Evolutionary conservation across 768 basidiomycete genomes (phyloP).

Genomic region (Boletellus ananas): DNA sequence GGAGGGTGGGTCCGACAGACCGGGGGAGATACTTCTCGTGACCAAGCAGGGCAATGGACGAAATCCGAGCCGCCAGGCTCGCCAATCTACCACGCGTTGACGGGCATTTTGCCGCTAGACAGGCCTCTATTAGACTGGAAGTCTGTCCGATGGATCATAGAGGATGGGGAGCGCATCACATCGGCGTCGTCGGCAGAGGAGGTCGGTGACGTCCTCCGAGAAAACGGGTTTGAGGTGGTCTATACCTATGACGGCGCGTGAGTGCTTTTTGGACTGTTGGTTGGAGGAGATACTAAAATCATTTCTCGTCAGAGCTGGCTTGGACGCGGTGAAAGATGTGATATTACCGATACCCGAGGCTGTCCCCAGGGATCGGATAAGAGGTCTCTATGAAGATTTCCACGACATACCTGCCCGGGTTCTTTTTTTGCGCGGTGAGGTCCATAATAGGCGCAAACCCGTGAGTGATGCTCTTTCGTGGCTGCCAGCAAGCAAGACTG

Average conservation of each 20-base stretch:
- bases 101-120: slow-evolving; percentile 4
- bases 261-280: slow-evolving; percentile 15
- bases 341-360: slow-evolving; percentile 33
- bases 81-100: slow-evolving; percentile 18
- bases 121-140: slow-evolving; percentile 26
- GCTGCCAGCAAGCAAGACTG: neutral
- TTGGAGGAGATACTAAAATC: neutral
- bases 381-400: slow-evolving; percentile 40
- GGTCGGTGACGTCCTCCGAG: slow-evolving; percentile 31
- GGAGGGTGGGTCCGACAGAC: slow-evolving; percentile 25
- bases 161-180: slow-evolving; percentile 19
- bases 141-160: slow-evolving; percentile 17
- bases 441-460: slow-evolving; percentile 37
- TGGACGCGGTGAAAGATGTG: slow-evolving; percentile 39
- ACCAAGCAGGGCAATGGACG: slow-evolving; percentile 20
- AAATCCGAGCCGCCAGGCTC: slow-evolving; percentile 6
- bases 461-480: slow-evolving; percentile 17
- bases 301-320: slow-evolving; percentile 28
- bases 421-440: slow-evolving; percentile 38
- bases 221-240: slow-evolving; percentile 40
- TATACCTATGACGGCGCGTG: slow-evolving; percentile 41
- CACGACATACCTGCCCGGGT: slow-evolving; percentile 32
- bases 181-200: slow-evolving; percentile 23
- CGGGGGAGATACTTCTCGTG: slow-evolving; percentile 13
- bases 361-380: slow-evolving; percentile 30